phyloP scores from a whole-genome alignment of 352 stramenopile species.

The Globisporangium nagaii region DNA sequence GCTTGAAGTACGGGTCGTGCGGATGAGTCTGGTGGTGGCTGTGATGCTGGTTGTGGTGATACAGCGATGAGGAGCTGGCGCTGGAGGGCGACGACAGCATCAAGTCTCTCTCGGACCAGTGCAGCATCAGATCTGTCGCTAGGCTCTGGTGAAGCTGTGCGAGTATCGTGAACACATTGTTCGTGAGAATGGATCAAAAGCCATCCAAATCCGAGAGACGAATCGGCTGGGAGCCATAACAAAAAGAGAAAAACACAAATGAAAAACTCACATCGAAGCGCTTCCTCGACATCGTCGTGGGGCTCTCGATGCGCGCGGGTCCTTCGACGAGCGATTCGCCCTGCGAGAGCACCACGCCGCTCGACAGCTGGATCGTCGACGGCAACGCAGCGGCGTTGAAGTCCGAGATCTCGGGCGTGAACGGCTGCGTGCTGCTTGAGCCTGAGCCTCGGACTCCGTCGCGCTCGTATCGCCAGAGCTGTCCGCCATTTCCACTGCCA shows the following conservation, averaged over 20 bases:
- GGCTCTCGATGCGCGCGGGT: slow-evolving; percentile 27
- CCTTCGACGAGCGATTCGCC: slow-evolving; percentile 39
- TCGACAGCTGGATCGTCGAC: slow-evolving; percentile 22
- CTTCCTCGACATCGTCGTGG: slow-evolving; percentile 60
- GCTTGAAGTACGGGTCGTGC: slow-evolving; percentile 2
- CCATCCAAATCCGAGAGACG: no score
- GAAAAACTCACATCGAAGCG: slow-evolving; percentile 45
- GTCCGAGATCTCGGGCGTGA: slow-evolving; percentile 15
- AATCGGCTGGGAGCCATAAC: neutral
- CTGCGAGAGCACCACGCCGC: slow-evolving; percentile 35
- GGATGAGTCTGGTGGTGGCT: slow-evolving; percentile 5
- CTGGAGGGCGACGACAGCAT: neutral
- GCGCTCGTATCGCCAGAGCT: slow-evolving; percentile 2
- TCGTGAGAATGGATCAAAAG: no score
- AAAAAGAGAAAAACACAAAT: neutral
- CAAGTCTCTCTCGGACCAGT: slow-evolving; percentile 16
- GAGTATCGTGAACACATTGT: neutral
- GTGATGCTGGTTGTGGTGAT: slow-evolving; percentile 7
- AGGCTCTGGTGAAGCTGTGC: slow-evolving; percentile 54
- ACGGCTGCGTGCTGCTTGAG: slow-evolving; percentile 1
- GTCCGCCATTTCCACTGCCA: neutral
- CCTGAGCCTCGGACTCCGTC: neutral
- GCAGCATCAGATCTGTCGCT: slow-evolving; percentile 35
- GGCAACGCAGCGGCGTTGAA: slow-evolving; percentile 20
- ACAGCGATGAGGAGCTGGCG: slow-evolving; percentile 11